Conservation (phyloP, 2,329 filamentous ascomycete genomes). For the Aphanocladium album region DNA sequence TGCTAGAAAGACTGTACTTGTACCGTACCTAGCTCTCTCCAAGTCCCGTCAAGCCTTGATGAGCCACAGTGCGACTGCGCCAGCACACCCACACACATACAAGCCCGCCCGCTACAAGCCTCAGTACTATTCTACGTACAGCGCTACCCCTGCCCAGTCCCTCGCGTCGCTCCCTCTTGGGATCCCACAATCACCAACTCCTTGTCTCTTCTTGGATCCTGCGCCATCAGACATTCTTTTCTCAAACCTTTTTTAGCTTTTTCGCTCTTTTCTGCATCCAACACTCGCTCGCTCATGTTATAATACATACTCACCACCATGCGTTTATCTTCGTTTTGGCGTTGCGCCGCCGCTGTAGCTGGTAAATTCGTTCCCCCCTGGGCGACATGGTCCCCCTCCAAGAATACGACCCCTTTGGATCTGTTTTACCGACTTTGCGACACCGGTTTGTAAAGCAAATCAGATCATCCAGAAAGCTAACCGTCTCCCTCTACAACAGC, state of each 20-base stretch:
- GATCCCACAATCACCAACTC: constrained; percentile 2
- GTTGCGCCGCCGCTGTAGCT: constrained; percentile 8
- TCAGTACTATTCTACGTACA: neutral
- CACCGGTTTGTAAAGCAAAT: too few relatives aligned
- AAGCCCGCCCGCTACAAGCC: too few relatives aligned
- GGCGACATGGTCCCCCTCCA: neutral
- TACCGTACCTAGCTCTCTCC: too few relatives aligned
- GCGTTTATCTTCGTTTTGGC: constrained; percentile 9
- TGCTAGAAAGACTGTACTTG: too few relatives aligned
- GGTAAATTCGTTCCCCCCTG: neutral
- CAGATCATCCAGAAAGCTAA: neutral
- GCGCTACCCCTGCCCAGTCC: neutral
- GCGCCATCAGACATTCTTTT: neutral
- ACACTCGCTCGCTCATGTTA: constrained; percentile 5
- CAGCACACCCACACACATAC: too few relatives aligned
- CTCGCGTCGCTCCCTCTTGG: constrained; percentile 5
- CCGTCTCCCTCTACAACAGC: constrained; percentile 1
- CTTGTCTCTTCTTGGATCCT: neutral
- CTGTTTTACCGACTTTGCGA: neutral
- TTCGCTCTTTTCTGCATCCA: neutral
- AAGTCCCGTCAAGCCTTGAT: too few relatives aligned
- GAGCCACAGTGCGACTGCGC: too few relatives aligned
- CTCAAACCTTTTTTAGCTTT: neutral
- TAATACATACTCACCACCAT: neutral
- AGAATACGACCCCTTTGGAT: neutral